Evolutionary conservation across 306 rosid species (phyloP).

Genomic region (Leucaena leucocephala): DNA sequence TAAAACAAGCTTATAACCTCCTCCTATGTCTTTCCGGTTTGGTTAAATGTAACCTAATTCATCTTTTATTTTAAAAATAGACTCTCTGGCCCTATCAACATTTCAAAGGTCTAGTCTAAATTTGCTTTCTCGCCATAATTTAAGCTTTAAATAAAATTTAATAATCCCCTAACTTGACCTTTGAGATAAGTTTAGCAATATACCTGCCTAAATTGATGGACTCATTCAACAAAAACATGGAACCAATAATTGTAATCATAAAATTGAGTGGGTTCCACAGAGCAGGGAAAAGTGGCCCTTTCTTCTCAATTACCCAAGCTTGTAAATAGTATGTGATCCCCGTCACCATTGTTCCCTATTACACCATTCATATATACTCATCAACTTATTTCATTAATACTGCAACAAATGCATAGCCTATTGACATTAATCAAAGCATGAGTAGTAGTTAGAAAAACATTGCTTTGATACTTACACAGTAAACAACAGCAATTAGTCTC

Average conservation of each 20-base stretch:
- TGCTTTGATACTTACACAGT: conserved; percentile 16
- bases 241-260: conserved; percentile 47
- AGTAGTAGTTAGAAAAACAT: neutral
- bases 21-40: neutral
- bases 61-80: neutral
- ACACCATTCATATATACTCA: neutral
- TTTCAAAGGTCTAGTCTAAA: neutral
- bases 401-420: neutral
- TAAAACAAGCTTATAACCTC: neutral
- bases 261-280: conserved; percentile 58
- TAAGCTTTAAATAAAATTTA: neutral
- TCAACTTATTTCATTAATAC: neutral
- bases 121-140: neutral
- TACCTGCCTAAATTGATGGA: conserved; percentile 46
- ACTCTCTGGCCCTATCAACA: neutral
- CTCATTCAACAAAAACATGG: conserved; percentile 39
- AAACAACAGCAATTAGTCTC: conserved; percentile 42
- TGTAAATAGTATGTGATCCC: conserved; percentile 35
- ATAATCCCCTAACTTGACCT: neutral
- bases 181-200: neutral
- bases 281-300: conserved; percentile 50
- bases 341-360: conserved; percentile 36
- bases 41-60: neutral
- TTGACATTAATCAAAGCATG: neutral
- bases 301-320: conserved; percentile 39